These are phyloP conservation scores for Solanum chacoense DNA, from an alignment of 305 asterid genomes.

Conservation along the genomic window DNA sequence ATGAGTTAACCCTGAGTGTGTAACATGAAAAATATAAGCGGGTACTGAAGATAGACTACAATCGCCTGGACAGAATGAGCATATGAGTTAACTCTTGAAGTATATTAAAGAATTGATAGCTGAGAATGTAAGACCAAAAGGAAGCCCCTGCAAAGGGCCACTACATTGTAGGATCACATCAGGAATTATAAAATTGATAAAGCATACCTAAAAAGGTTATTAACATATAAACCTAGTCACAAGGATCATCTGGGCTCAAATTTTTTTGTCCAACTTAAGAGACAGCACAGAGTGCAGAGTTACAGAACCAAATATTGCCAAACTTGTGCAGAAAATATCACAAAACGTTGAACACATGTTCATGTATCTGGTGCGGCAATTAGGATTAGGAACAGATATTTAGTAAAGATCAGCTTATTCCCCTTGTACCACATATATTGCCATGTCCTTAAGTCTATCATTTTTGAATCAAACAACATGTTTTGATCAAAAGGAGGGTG, in stretches of 20 bases:
- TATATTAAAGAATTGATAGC: neutral
- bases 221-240: neutral
- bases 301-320: neutral
- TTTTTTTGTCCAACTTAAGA: neutral
- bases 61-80: too few species aligned
- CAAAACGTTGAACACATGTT: neutral
- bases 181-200: neutral
- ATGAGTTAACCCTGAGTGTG: slow-evolving; percentile 10
- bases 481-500: neutral
- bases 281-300: neutral
- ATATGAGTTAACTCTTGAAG: neutral
- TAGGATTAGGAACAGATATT: neutral
- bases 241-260: neutral
- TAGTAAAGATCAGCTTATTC: neutral
- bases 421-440: neutral
- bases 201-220: neutral
- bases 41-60: neutral
- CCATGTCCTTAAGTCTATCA: neutral
- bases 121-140: neutral
- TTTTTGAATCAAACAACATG: neutral
- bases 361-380: neutral
- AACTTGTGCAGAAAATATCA: neutral
- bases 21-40: neutral
- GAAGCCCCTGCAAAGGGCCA: neutral
- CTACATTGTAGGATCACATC: neutral